Evolutionary conservation across 2,329 filamentous ascomycete genomes (phyloP).

Genomic region (Aureobasidium sp.): DNA sequence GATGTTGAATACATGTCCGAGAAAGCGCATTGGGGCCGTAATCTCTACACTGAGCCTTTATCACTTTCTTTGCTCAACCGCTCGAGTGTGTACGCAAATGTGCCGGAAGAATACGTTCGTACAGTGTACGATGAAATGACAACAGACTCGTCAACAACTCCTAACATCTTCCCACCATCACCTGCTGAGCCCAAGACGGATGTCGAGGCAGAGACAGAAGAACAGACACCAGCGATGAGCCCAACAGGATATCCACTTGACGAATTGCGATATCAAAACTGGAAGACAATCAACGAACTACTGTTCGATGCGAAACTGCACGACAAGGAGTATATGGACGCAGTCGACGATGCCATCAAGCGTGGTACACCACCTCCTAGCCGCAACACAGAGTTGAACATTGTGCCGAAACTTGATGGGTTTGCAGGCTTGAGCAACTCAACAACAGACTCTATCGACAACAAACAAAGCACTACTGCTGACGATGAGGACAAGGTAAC

Average conservation of each 20-base stretch:
- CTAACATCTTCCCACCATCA: neutral
- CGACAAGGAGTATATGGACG: slow-evolving; percentile 19
- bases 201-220: neutral
- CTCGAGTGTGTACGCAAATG: slow-evolving; percentile 13
- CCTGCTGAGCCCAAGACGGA: neutral
- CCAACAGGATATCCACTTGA: slow-evolving; percentile 35
- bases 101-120: slow-evolving; percentile 24
- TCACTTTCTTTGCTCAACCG: slow-evolving; percentile 27
- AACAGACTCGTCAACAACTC: slow-evolving; percentile 20
- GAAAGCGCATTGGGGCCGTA: slow-evolving; percentile 21
- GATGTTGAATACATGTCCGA: neutral
- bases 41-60: slow-evolving; percentile 28
- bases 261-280: slow-evolving; percentile 41
- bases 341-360: slow-evolving; percentile 23
- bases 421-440: neutral
- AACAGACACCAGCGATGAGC: slow-evolving; percentile 17
- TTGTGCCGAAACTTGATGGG: neutral
- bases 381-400: slow-evolving; percentile 1
- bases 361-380: slow-evolving; percentile 18
- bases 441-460: neutral
- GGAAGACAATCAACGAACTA: slow-evolving; percentile 39
- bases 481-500: neutral
- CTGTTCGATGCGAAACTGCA: slow-evolving; percentile 26
- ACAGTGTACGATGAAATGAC: slow-evolving; percentile 37
- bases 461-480: neutral